phyloP scores from a whole-genome alignment of 371 early-diverging fungal species.

The Syncephalis plumigaleata region DNA sequence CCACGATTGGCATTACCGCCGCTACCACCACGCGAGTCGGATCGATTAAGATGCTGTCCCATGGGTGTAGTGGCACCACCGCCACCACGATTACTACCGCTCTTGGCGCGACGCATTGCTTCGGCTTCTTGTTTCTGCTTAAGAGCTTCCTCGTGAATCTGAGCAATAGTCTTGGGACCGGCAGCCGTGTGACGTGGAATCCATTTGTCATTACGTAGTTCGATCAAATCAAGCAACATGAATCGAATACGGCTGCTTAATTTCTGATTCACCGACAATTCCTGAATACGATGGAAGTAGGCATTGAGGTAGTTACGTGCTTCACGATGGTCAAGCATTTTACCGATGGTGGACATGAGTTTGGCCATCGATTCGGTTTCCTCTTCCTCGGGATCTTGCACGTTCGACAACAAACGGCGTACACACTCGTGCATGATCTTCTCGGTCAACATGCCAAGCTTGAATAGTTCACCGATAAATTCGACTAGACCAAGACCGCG shows the following conservation, averaged over 20 bases:
- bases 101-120: conserved; percentile 42
- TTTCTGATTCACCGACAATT: conserved; percentile 37
- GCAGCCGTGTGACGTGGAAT: conserved; percentile 28
- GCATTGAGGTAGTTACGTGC: conserved; percentile 38
- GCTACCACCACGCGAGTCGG: conserved; percentile 21
- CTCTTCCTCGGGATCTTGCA: conserved; percentile 62
- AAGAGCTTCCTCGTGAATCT: conserved; percentile 64
- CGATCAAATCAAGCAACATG: conserved; percentile 83
- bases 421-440: conserved; percentile 85
- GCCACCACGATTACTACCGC: conserved; percentile 27
- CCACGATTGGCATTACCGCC: conserved; percentile 22
- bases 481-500: conserved; percentile 80
- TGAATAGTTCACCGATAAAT: conserved; percentile 92
- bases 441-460: conserved; percentile 67
- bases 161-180: conserved; percentile 76
- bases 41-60: background rate
- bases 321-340: conserved; percentile 26
- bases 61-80: background rate
- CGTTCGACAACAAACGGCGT: conserved; percentile 46
- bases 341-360: conserved; percentile 76
- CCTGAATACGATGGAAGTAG: conserved; percentile 62
- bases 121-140: conserved; percentile 44
- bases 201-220: conserved; percentile 75
- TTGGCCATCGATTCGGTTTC: conserved; percentile 85
- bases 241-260: conserved; percentile 78